Base-by-base conservation (phyloP, 1,139 yeast genomes). In the Candida sp. region DNA sequence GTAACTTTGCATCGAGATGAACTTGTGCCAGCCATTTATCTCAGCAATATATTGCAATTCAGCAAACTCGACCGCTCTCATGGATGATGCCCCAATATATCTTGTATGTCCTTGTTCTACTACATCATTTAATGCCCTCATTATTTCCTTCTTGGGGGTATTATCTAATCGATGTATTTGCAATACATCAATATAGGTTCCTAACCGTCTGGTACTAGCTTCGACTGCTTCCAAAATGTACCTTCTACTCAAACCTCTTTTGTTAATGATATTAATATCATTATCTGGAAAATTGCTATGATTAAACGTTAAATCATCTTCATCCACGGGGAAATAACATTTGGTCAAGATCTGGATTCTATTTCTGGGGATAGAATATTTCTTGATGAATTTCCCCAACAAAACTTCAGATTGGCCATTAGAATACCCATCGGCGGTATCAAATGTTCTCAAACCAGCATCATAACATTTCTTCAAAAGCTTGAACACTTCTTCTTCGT, bases 31-130 rank as follows among this genome's bases (percentile, higher is more conserved):
- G 4, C 73, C 72, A 51, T 70, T 49, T 49, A 63, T 63, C 44
- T 79, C 82, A n/a, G 84, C 84, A 43, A 72, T 58, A 47, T 57
- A 60, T 55, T 80, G 84, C 51, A 78, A 56, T 55, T 69, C 70
- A 5, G 70, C 76, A 58, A 80, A 80, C 47, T 74, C 74, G 32
- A 60, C 57, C 1, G 76, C 66, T 43, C 60, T 65, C 84, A 80
- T 79, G 0, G 81, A 57, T 1, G 83, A 77, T 1, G 84, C 84
- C n/a, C 85, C 85, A 44, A 81, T 66, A 55, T 81, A 81, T 44
- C 83, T 67, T 4, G 71, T 64, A 32, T 61, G 57, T 1, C 84
- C 85, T 22, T 61, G 49, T 46, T 69, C 69, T 23, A 79, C 77
- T 33, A 77, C 66, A 51, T 75, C 79, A 51, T 80, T 75, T 49